Conservation (phyloP, 2,329 filamentous ascomycete genomes). For the Botrytis byssoidea region DNA sequence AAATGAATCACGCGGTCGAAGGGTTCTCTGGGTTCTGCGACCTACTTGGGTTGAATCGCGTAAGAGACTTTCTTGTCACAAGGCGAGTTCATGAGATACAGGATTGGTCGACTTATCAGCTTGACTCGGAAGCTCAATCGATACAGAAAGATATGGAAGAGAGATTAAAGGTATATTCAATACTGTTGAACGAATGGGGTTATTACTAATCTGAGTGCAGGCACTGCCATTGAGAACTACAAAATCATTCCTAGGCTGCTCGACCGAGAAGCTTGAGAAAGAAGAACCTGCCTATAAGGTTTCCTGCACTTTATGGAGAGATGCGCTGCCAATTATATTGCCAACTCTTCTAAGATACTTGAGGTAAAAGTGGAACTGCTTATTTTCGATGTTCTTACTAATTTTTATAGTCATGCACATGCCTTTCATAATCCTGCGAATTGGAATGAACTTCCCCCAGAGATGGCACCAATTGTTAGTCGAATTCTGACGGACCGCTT, state of each 20-base stretch:
- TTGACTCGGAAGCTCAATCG: constrained; percentile 76
- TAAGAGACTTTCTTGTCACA: constrained; percentile 74
- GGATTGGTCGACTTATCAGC: constrained; percentile 77
- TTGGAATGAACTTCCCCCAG: constrained; percentile 73
- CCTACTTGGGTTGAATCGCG: constrained; percentile 74
- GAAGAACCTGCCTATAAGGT: constrained; percentile 70
- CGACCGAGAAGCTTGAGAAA: constrained; percentile 83
- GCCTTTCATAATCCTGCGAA: constrained; percentile 84
- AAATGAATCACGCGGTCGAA: constrained; percentile 66
- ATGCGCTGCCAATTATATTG: constrained; percentile 78
- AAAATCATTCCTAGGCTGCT: constrained; percentile 88
- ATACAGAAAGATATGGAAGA: constrained; percentile 78
- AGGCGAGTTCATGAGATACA: constrained; percentile 71
- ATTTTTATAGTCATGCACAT: constrained; percentile 76
- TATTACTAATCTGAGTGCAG: constrained; percentile 21
- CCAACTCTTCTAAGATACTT: constrained; percentile 82
- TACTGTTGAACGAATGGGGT: background rate
- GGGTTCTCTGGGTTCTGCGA: constrained; percentile 78
- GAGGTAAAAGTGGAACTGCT: constrained; percentile 45
- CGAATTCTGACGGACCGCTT: constrained; percentile 91
- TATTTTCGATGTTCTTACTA: constrained; percentile 39
- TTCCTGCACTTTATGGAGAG: constrained; percentile 80
- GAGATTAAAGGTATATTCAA: constrained; percentile 58
- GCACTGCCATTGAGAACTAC: constrained; percentile 80
- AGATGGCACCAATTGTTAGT: constrained; percentile 74